Base-by-base conservation (phyloP, 140 eudicot genomes). In the Cichorium intybus region DNA sequence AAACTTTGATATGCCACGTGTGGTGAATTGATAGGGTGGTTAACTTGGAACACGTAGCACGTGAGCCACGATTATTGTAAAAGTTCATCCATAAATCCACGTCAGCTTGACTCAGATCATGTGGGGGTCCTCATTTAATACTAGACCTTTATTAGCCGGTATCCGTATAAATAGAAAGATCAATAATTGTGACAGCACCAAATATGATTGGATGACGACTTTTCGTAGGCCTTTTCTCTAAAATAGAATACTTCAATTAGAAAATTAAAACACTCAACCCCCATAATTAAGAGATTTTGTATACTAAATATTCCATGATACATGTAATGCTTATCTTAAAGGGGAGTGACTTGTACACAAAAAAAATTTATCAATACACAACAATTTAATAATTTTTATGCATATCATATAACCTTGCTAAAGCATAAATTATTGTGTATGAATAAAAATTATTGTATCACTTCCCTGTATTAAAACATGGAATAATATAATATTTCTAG, bases 1-100 rank as follows among this genome's bases (percentile, higher is more conserved):
- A 45, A 66, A 45, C 10, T 47, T 45, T 24, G 60, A 7, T 17
- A 26, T 49, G 69, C 39, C 74, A 74, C 74, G 79, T 74, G 62
- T 37, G 8, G 52, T 21, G 24, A 50, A 1, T 22, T 66, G 55
- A 16, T 68, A 35, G 70, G 75, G 9, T 37, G 0, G n/a, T 8
- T 16, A 24, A 39, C 9, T 20, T 34, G 15, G 15, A 74, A 20
- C 65, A 58, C 61, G 49, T 66, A 58, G 33, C 62, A 66, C 75
- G n/a, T 75, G 75, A 51, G 59, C 31, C 70, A 60, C 46, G 51
- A 66, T 21, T 14, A 22, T 49, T 8, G 23, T 37, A 63, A 1
- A 22, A 27, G 17, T 26, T 28, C 23, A 68, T 51, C 43, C 21
- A 53, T 27, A 34, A 62, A 28, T 59, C 74, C 75, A 75, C 69